These are phyloP conservation scores for Apiospora rasikravindrae DNA, from an alignment of 2,329 filamentous ascomycete genomes.

Conservation along the genomic window DNA sequence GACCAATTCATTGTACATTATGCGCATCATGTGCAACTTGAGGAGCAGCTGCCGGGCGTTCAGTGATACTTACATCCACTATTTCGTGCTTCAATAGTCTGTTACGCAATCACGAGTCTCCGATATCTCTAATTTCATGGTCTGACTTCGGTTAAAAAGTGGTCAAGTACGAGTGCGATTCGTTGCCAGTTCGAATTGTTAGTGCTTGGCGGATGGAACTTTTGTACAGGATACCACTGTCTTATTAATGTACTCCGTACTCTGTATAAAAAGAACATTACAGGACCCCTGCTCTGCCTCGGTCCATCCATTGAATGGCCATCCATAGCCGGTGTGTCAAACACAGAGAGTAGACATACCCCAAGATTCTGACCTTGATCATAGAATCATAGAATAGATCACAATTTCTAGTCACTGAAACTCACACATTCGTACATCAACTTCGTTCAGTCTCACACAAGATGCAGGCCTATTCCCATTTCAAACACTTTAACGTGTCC, in stretches of 20 bases:
- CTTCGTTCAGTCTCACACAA: constrained; percentile 19
- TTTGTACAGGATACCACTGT: neutral
- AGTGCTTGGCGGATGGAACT: neutral
- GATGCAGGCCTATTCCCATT: constrained; percentile 48
- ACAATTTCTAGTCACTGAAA: neutral
- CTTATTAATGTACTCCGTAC: neutral
- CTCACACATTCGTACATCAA: neutral
- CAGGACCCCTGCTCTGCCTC: constrained; percentile 8
- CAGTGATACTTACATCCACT: neutral
- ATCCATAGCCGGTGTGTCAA: neutral
- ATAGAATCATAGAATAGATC: neutral
- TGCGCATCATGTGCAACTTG: neutral
- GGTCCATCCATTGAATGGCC: constrained; percentile 4
- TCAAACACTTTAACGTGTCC: constrained; percentile 75
- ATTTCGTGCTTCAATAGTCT: neutral
- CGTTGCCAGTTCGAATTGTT: neutral
- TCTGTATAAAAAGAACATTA: neutral
- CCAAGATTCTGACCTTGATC: neutral
- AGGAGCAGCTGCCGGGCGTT: neutral
- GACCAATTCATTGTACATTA: too few relatives aligned
- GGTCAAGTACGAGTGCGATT: neutral
- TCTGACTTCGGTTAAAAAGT: neutral
- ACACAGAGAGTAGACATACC: neutral
- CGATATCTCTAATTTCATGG: neutral
- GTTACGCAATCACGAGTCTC: neutral